Evolutionary conservation across 2,329 filamentous ascomycete species (phyloP), one percentile per base, ranked within the genome.

Genomic region (Aspergillus arachidicola): DNA sequence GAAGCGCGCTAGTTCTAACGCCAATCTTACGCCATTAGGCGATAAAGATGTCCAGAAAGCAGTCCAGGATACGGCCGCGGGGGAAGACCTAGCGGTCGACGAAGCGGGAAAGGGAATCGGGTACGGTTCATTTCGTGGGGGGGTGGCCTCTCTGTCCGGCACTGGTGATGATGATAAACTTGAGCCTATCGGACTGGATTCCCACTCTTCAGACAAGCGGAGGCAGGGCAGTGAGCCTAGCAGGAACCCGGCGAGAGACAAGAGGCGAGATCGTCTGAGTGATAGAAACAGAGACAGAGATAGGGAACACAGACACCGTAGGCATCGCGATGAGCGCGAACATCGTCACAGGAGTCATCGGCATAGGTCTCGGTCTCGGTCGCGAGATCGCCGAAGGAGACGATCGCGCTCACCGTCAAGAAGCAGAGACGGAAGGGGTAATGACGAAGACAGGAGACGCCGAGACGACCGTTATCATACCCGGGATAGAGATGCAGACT

Each of bases 11-110:
- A 86, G 84, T 4, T 84, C 85, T 3, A 96, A 95, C 75, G 86
- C 86, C 55, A 88, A 88, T 65, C 65, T 84, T 70, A 81, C 80
- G 23, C 84, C 91, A 0, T 78, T 96, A 12, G 89, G 88, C 46
- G 76, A 90, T 32, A 85, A 81, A 3, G 84, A 87, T 63, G 80
- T 88, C n/a, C 81, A 85, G 62, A 83, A 82, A 63, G 84, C 82
- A 9, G 76, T 88, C 45, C 84, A 73, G 61, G 74, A 80, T 67
- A 68, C 75, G 28, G 73, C 75, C 43, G 76, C 67, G 21, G 71
- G 72, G 32, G 72, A 75, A 16, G 71, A 71, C 10, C 64, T 69
- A 19, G 63, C 54, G 3, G 55, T 63, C 9, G 73, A 70, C 10
- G 73, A 73, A 59, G 65, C 62, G 19, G 70, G 68, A 19, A 75